phyloP scores from a whole-genome alignment of 345 rosid species.

The Citrus medica region DNA sequence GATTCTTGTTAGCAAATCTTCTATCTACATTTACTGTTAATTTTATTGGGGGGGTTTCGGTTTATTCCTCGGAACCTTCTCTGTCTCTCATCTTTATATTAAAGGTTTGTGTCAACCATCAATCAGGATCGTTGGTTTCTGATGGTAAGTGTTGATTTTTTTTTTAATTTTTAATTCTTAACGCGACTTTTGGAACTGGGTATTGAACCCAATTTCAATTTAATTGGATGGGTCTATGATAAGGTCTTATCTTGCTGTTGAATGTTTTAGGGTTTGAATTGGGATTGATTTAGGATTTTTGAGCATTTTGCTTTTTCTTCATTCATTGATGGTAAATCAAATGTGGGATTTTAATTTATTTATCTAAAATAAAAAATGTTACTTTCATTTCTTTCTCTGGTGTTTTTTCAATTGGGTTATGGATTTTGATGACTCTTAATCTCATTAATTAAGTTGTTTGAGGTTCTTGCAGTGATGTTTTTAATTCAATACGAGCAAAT shows the following conservation, averaged over 20 bases:
- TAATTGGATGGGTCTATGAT: background rate
- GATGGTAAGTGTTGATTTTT: background rate
- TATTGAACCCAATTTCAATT: background rate
- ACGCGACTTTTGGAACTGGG: background rate
- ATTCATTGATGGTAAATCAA: background rate
- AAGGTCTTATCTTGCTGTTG: background rate
- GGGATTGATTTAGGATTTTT: background rate
- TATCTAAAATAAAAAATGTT: background rate
- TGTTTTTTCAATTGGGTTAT: background rate
- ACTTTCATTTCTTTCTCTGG: background rate
- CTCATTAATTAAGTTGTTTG: background rate
- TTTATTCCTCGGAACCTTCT: conserved; percentile 6
- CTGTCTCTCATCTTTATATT: background rate
- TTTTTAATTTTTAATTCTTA: background rate
- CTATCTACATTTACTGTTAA: background rate
- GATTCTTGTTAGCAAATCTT: background rate
- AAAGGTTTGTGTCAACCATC: background rate
- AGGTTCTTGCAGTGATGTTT: background rate
- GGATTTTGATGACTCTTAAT: background rate
- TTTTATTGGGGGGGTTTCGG: background rate
- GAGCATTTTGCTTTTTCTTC: background rate
- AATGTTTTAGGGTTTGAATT: background rate
- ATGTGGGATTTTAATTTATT: background rate
- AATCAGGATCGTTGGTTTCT: background rate
- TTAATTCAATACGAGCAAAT: background rate